phyloP scores from a whole-genome alignment of 1,284 basidiomycete species.

The Cryptococcus sp. region DNA sequence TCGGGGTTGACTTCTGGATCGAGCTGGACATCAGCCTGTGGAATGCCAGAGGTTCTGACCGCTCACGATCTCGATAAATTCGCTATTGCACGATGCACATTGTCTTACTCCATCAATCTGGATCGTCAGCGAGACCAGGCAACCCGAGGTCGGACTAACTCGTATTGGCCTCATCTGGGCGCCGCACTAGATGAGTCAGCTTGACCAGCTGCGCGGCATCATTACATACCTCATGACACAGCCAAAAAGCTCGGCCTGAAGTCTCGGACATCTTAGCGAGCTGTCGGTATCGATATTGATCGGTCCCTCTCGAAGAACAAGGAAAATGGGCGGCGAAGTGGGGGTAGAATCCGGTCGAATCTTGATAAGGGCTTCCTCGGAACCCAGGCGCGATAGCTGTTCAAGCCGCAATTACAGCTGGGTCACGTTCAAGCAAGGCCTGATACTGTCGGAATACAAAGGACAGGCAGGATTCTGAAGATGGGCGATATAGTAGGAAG shows the following conservation, averaged over 20 bases:
- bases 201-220: not conserved
- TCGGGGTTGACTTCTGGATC: conserved; percentile 41
- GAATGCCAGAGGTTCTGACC: not conserved
- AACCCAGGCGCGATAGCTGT: too few relatives aligned
- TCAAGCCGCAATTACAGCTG: too few relatives aligned
- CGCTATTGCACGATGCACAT: conserved; percentile 41
- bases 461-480: too few relatives aligned
- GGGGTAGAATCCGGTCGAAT: too few relatives aligned
- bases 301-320: too few relatives aligned
- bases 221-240: conserved; percentile 39
- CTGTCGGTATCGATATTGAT: conserved; percentile 1
- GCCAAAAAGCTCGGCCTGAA: conserved; percentile 31
- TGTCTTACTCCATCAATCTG: conserved; percentile 29
- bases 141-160: conserved; percentile 8
- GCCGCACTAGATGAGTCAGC: conserved; percentile 25
- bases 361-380: too few relatives aligned
- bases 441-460: too few relatives aligned
- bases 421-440: too few relatives aligned
- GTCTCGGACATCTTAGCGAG: conserved; percentile 20
- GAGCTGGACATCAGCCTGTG: conserved; percentile 25
- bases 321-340: too few relatives aligned
- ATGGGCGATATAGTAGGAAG: too few relatives aligned
- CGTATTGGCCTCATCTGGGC: conserved; percentile 41
- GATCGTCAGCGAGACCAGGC: not conserved
- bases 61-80: conserved; percentile 44